Evolutionary conservation across 2,329 filamentous ascomycete species (phyloP).

Genomic region (Blumeriella jaapii): DNA sequence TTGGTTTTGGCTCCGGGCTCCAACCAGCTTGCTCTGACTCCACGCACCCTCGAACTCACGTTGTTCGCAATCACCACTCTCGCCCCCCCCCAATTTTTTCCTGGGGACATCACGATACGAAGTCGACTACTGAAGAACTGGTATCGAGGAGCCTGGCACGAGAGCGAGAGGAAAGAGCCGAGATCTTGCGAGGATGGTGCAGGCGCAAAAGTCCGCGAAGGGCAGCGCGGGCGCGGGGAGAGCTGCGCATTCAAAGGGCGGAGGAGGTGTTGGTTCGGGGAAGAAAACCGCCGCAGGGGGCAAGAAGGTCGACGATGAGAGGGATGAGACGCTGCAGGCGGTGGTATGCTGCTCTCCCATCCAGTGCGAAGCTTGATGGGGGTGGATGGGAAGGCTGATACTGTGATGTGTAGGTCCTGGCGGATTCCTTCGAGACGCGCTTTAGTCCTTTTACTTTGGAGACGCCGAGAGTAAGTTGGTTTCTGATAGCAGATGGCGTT

Average conservation of each 20-base stretch:
- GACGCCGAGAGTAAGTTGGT: constrained; percentile 64
- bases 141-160: no score
- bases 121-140: no score
- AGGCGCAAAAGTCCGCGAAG: constrained; percentile 18
- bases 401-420: constrained; percentile 59
- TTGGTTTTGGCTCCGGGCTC: no score
- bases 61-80: no score
- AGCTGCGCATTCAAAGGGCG: constrained; percentile 19
- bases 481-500: no score
- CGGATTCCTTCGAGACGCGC: constrained; percentile 88
- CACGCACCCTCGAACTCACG: no score
- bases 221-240: constrained; percentile 18
- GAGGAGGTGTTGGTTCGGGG: no score
- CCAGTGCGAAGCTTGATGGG: not conserved
- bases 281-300: constrained; percentile 18
- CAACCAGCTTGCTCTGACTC: no score
- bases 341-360: constrained; percentile 22
- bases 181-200: constrained; percentile 12
- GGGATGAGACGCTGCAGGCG: constrained; percentile 28
- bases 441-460: constrained; percentile 86
- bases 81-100: not conserved
- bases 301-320: constrained; percentile 26
- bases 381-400: constrained; percentile 7
- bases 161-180: not conserved
- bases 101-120: no score